phyloP scores from a whole-genome alignment of 139 green algal genomes.

The Bryopsis sp. region DNA sequence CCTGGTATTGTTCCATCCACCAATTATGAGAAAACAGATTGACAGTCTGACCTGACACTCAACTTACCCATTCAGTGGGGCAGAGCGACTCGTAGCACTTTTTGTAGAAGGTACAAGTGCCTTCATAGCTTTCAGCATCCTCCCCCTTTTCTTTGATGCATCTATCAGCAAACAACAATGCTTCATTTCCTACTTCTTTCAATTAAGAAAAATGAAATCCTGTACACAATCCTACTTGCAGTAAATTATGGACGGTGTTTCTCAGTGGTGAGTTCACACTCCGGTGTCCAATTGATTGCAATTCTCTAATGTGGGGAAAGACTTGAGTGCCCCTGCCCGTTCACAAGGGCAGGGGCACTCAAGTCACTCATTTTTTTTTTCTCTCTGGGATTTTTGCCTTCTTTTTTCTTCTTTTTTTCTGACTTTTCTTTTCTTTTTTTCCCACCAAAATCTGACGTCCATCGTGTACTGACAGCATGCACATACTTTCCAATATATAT shows the following conservation, averaged over 20 bases:
- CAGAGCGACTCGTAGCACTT: constrained; percentile 15
- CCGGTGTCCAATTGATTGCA: background rate
- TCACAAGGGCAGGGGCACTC: no score
- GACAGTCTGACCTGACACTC: background rate
- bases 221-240: no score
- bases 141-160: constrained; percentile 15
- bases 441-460: no score
- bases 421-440: no score
- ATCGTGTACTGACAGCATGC: no score
- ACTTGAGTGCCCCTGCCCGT: background rate
- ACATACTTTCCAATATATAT: no score
- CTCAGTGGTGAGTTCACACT: background rate
- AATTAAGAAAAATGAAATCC: no score
- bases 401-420: no score
- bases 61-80: constrained; percentile 18
- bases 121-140: background rate
- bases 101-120: constrained; percentile 18
- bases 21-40: background rate
- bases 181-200: no score
- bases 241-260: background rate
- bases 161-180: background rate
- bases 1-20: background rate
- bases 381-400: no score
- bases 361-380: no score
- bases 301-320: background rate